phyloP scores from a whole-genome alignment of 208 protist species.

The Crithidia bombi region DNA sequence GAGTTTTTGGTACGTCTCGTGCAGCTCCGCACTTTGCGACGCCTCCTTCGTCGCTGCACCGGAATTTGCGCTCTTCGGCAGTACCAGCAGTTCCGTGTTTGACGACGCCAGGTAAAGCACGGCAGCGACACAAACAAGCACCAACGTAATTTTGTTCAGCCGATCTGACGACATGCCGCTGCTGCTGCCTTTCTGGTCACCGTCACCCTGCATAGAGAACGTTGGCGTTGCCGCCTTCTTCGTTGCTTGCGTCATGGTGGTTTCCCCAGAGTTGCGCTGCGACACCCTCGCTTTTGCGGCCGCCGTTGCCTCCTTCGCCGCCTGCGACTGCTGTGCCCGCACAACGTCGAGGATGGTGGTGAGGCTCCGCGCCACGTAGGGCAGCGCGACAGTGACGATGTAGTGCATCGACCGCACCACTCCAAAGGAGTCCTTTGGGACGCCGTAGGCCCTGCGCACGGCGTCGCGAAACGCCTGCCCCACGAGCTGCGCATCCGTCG shows the following conservation, averaged over 20 bases:
- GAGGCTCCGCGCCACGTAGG: slow-evolving; percentile 19
- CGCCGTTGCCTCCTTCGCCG: slow-evolving; percentile 16
- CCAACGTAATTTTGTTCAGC: slow-evolving; percentile 7
- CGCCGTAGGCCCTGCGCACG: slow-evolving; percentile 24
- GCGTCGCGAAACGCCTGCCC: slow-evolving; percentile 3
- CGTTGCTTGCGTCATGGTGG: neutral
- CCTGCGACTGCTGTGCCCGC: slow-evolving; percentile 18
- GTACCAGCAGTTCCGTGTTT: neutral
- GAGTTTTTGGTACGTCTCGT: slow-evolving; percentile 15
- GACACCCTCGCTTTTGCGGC: neutral
- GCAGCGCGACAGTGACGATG: slow-evolving; percentile 15
- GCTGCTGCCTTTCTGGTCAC: neutral
- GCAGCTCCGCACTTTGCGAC: neutral
- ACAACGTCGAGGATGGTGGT: slow-evolving; percentile 8
- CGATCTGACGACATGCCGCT: neutral
- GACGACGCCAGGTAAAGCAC: slow-evolving; percentile 24
- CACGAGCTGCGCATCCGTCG: slow-evolving; percentile 21
- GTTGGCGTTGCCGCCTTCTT: neutral
- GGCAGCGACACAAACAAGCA: slow-evolving; percentile 14
- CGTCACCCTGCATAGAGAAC: neutral
- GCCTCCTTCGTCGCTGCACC: neutral
- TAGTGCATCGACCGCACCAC: slow-evolving; percentile 24
- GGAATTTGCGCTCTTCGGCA: too few relatives aligned
- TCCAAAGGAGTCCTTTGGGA: slow-evolving; percentile 12
- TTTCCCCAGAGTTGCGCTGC: neutral